Evolutionary conservation across 176 grass and related monocot genomes (phyloP), one percentile per base, ranked within the genome.

Genomic region (Pontederia paniculata): DNA sequence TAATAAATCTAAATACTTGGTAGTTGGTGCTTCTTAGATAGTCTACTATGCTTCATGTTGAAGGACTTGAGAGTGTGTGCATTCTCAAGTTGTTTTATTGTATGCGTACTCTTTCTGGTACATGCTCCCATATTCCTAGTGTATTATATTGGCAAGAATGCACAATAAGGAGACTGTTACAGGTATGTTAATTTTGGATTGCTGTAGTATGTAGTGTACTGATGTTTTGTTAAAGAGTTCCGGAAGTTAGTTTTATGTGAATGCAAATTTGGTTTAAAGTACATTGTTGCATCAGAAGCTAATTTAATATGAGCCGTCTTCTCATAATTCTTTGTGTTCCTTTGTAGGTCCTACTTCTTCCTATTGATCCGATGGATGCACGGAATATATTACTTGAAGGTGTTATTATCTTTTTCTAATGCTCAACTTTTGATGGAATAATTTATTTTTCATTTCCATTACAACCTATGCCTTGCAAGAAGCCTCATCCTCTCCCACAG

Each of bases 321-420:
- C 55, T 71, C 9, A 73, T 74, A 42, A 42, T n/a, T 23, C 22
- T 69, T 78, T 13, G 48, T 18, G 51, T 60, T 46, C 76, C 16
- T 74, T 68, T 19, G 60, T 55, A 96, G 91, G 31, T 96, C 52
- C 63, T 89, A 71, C 60, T 96, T 68, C 59, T 89, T 89, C 91
- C 91, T 13, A 87, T 61, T 11, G 82, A 96, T 68, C 91, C 86
- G 81, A 70, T 96, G 55, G 83, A 96, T 89, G 45, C 58, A 62
- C 91, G 91, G 59, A 96, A 96, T 76, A 89, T 96, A 79, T 78
- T 96, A 71, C 91, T 89, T 71, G 91, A 89, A 96, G 91, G 91
- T 89, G 42, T 47, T 10, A n/a, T 16, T 22, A 81, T 65, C 41
- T 60, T 19, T 49, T 21, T 17, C 60, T 53, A 76, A 9, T 20